These are phyloP conservation scores for Trichoderma sp. DNA, from an alignment of 2,329 filamentous ascomycete species.

Conservation along the genomic window DNA sequence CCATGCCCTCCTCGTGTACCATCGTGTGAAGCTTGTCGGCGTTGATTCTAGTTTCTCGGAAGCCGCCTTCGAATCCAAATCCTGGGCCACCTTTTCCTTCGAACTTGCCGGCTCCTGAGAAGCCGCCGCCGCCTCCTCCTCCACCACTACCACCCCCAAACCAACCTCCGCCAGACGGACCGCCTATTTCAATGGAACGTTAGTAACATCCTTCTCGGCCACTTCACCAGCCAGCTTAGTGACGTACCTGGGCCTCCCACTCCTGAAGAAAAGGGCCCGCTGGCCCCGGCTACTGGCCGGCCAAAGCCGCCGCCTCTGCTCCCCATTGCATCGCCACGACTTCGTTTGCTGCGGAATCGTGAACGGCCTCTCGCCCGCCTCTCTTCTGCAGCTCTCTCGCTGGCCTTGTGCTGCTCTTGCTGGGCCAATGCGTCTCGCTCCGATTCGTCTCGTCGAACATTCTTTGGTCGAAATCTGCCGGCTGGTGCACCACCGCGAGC, in stretches of 20 bases:
- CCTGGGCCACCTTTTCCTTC: conserved; percentile 45
- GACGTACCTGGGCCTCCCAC: conserved; percentile 32
- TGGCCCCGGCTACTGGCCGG: conserved; percentile 40
- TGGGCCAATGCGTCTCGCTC: conserved; percentile 51
- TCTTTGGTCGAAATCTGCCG: conserved; percentile 51
- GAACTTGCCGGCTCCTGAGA: conserved; percentile 36
- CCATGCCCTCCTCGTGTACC: conserved; percentile 47
- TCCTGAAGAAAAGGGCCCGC: conserved; percentile 44
- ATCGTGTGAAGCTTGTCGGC: conserved; percentile 56
- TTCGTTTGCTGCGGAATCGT: conserved; percentile 46
- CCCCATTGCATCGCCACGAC: conserved; percentile 49
- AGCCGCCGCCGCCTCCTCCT: conserved; percentile 34
- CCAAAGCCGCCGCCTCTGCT: conserved; percentile 42
- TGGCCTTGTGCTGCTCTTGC: conserved; percentile 47
- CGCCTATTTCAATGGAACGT: conserved; percentile 25
- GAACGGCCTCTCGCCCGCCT: conserved; percentile 42
- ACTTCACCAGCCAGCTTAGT: neutral
- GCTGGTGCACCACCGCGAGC: conserved; percentile 39
- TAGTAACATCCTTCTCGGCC: conserved; percentile 6
- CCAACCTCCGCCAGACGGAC: conserved; percentile 33
- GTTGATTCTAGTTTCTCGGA: conserved; percentile 54
- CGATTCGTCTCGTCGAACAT: conserved; percentile 52
- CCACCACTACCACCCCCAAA: conserved; percentile 37
- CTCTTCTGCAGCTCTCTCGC: conserved; percentile 45
- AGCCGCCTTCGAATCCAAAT: conserved; percentile 40